Evolutionary conservation across 768 basidiomycete genomes (phyloP), one percentile per base, ranked within the genome.

Genomic region (Russula emetica): DNA sequence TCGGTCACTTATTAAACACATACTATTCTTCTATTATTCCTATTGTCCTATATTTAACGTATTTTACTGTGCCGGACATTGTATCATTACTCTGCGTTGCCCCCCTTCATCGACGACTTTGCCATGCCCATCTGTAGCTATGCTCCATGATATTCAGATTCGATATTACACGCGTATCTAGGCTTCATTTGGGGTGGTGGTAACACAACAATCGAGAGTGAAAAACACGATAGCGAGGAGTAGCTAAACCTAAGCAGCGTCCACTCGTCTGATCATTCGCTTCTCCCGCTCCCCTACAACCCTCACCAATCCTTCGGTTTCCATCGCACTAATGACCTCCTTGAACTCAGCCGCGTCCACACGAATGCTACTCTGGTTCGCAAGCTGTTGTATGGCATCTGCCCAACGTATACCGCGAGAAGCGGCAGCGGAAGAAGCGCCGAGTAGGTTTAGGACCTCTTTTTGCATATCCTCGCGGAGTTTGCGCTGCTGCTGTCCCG

Each of bases 391-490:
- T 53, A 92, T 77, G n/a, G 86, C 88, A 24, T 97, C 94, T 5
- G 78, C 75, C 92, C 93, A 97, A 69, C 85, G 84, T 63, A 94
- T 74, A 18, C 93, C 85, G 62, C 84, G 81, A 28, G 77, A 77
- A 2, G 78, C 80, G 11, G 80, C 80, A 16, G 72, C 76, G 3
- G 74, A 75, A 10, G 70, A 63, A 9, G 63, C 44, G 44, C 87
- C 85, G 63, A 94, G 74, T 68, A 93, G 76, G 28, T 73, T 77
- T 69, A 93, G 70, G 14, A 98, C 76, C 71, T 92, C 97, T 70
- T 82, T 85, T 69, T 89, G 85, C 82, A 98, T 87, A 74, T 97
- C 95, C n/a, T 90, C 92, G 51, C 86, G 82, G 75, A 96, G 71
- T 73, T 86, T 87, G 69, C 94, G 80, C 76, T 95, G 90, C 28